These are phyloP conservation scores for Saccharum hybrid DNA, from an alignment of 202 grass and related monocot genomes.

Conservation along the genomic window DNA sequence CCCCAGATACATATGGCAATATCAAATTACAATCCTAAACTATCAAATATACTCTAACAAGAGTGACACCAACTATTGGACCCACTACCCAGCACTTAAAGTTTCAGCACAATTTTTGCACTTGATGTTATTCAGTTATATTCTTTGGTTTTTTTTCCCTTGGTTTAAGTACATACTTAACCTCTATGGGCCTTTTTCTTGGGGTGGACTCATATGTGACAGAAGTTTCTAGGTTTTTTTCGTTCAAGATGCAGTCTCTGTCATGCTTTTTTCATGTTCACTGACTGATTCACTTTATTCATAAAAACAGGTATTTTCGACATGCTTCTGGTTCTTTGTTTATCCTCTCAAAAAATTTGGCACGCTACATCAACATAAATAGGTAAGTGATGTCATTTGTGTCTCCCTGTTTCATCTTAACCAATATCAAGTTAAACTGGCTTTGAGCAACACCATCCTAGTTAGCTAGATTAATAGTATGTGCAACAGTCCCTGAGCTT, in stretches of 20 bases:
- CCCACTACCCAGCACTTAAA: constrained; percentile 8
- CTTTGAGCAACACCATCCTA: constrained; percentile 15
- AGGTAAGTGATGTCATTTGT: constrained; percentile 53
- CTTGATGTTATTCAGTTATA: background rate
- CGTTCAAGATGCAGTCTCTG: background rate
- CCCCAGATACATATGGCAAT: background rate
- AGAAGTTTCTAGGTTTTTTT: background rate
- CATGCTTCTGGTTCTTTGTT: constrained; percentile 92
- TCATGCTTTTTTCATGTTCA: constrained; percentile 17
- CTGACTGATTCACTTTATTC: constrained; percentile 28
- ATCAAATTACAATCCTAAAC: background rate
- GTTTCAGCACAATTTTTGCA: background rate
- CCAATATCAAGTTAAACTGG: background rate
- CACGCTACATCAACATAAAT: constrained; percentile 90
- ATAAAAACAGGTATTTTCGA: constrained; percentile 80
- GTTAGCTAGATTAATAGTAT: background rate
- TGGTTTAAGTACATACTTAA: background rate
- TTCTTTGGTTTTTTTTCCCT: background rate
- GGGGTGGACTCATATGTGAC: background rate
- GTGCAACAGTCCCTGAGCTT: background rate
- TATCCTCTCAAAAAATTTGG: constrained; percentile 93
- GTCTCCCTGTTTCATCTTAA: constrained; percentile 31
- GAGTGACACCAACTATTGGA: background rate
- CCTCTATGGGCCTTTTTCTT: background rate
- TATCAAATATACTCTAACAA: background rate